Conservation (phyloP, 352 stramenopile genomes). For the Pythium pectinolyticum region DNA sequence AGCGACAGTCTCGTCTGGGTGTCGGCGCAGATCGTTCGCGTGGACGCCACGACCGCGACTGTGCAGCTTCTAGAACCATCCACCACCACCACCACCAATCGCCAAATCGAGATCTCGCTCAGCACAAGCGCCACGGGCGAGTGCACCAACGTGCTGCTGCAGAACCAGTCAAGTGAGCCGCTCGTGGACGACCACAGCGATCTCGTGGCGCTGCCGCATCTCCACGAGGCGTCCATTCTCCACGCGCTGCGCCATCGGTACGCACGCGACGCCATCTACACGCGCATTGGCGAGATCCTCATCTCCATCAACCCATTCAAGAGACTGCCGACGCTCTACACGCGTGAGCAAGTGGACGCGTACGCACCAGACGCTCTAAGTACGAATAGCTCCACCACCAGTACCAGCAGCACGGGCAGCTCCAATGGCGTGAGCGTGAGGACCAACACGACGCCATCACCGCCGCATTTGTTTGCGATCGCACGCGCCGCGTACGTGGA, state of each 20-base stretch:
- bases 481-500: slow-evolving; percentile 69
- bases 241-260: slow-evolving; percentile 77
- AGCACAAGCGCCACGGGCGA: slow-evolving; percentile 41
- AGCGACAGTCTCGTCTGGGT: slow-evolving; percentile 60
- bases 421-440: too few relatives aligned
- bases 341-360: slow-evolving; percentile 40
- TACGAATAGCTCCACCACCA: not conserved
- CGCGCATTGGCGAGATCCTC: slow-evolving; percentile 82
- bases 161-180: slow-evolving; percentile 61
- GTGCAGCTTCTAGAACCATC: slow-evolving; percentile 14
- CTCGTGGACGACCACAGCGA: slow-evolving; percentile 65
- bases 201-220: slow-evolving; percentile 77
- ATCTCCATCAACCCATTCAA: slow-evolving; percentile 89
- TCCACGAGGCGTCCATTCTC: slow-evolving; percentile 85
- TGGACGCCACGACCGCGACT: slow-evolving; percentile 4
- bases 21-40: slow-evolving; percentile 32
- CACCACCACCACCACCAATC: too few relatives aligned
- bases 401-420: too few relatives aligned
- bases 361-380: slow-evolving; percentile 51
- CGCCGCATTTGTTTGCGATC: slow-evolving; percentile 76
- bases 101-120: slow-evolving; percentile 38
- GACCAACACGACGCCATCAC: slow-evolving; percentile 19
- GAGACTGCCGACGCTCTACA: slow-evolving; percentile 67
- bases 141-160: slow-evolving; percentile 67
- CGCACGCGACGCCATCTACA: slow-evolving; percentile 84